Percentiles rank a stretch among this genome's conserved stretches.
Evolutionary conservation across 1,139 yeast genomes (phyloP).

Genomic region (Scheffersomyces segobiensis): DNA sequence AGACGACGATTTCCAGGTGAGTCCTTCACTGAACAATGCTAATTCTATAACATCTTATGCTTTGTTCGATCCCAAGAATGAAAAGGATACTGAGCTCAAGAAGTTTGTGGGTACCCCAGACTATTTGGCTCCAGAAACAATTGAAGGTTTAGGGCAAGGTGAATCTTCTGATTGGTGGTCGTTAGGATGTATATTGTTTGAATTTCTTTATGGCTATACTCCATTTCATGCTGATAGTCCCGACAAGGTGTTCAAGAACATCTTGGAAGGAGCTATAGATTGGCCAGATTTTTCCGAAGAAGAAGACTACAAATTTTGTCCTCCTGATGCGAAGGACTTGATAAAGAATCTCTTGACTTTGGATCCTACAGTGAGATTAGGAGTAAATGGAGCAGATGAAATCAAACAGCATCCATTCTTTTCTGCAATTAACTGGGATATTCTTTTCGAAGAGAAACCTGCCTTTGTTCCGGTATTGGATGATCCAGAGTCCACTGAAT

Average conservation of each 20-base stretch:
- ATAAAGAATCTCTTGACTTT: conserved; percentile 60
- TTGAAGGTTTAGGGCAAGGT: conserved; percentile 80
- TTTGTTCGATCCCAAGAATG: conserved; percentile 68
- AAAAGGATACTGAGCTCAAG: conserved; percentile 37
- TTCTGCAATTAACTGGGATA: conserved; percentile 70
- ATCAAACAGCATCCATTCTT: conserved; percentile 80
- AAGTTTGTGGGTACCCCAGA: conserved; percentile 97
- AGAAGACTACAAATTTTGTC: conserved; percentile 55
- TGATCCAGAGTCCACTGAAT: conserved; percentile 87
- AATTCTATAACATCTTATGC: conserved; percentile 49
- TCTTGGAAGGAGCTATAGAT: conserved; percentile 67
- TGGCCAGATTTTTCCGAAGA: conserved; percentile 72
- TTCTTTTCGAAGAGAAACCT: conserved; percentile 71
- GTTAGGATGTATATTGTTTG: conserved; percentile 91
- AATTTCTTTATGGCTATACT: conserved; percentile 88
- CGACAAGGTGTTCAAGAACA: conserved; percentile 77
- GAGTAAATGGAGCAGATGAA: conserved; percentile 75
- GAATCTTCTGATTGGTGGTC: conserved; percentile 99
- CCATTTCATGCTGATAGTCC: conserved; percentile 91
- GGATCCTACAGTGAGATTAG: conserved; percentile 69
- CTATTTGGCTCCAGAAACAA: conserved; percentile 95
- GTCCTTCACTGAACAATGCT: conserved; percentile 24
- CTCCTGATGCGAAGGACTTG: conserved; percentile 73
- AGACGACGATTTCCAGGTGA: conserved; percentile 45
- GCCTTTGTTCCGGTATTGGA: conserved; percentile 80